These are phyloP conservation scores for Candida montana DNA, from an alignment of 805 yeast genomes.

Conservation along the genomic window DNA sequence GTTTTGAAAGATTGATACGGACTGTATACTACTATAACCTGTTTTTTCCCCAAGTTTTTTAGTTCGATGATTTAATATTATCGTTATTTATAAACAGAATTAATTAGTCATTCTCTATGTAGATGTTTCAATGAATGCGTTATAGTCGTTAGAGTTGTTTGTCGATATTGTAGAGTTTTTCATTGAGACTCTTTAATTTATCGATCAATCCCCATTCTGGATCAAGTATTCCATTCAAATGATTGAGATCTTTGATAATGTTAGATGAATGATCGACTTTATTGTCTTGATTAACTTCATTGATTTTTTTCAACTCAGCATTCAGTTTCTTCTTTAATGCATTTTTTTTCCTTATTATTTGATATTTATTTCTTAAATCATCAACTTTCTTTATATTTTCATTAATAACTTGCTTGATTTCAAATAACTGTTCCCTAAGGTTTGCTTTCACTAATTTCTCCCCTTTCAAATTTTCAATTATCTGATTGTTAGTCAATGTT, in stretches of 20 bases:
- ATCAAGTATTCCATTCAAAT: constrained; percentile 25
- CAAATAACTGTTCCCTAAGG: constrained; percentile 26
- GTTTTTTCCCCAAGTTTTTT: too few species aligned
- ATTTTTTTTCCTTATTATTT: constrained; percentile 16
- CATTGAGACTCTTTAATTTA: constrained; percentile 12
- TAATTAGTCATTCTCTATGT: too few species aligned
- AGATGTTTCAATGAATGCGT: too few species aligned
- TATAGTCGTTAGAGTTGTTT: not conserved
- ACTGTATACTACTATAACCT: too few species aligned
- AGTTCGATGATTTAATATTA: too few species aligned
- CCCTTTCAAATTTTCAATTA: constrained; percentile 26
- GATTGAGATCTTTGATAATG: constrained; percentile 22
- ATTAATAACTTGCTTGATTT: constrained; percentile 25
- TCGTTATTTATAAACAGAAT: too few species aligned
- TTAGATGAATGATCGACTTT: not conserved
- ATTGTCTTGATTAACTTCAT: not conserved
- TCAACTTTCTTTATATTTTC: constrained; percentile 23
- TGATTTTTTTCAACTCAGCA: constrained; percentile 8
- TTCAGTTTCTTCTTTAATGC: constrained; percentile 16
- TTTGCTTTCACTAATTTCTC: constrained; percentile 27
- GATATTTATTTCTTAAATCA: constrained; percentile 20
- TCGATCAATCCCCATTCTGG: constrained; percentile 21
- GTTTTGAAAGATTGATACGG: too few species aligned
- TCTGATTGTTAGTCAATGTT: constrained; percentile 29
- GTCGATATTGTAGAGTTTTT: constrained; percentile 10